Conservation (phyloP, 2,329 filamentous ascomycete species). For the Grosmannia clavigera region DNA sequence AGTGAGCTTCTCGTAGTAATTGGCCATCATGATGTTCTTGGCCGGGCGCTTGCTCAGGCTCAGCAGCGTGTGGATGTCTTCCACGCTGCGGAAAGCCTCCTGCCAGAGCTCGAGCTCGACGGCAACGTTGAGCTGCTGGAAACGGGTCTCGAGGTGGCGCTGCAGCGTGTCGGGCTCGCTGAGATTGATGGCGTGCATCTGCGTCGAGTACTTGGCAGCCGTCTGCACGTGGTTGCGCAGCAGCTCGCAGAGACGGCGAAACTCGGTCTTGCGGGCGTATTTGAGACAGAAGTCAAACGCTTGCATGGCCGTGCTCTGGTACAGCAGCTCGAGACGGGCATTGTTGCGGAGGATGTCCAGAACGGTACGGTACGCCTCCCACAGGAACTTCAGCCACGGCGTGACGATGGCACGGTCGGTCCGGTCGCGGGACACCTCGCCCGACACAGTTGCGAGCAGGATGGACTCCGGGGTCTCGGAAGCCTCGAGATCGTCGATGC, state of each 20-base stretch:
- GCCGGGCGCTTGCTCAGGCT: conserved; percentile 95
- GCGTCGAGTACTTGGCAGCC: conserved; percentile 94
- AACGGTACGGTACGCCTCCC: conserved; percentile 98
- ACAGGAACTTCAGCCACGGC: conserved; percentile 97
- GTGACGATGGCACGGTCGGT: conserved; percentile 97
- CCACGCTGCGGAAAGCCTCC: conserved; percentile 97
- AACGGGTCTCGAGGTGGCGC: conserved; percentile 92
- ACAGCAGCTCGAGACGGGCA: conserved; percentile 91
- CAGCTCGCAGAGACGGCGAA: conserved; percentile 94
- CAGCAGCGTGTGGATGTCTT: conserved; percentile 95
- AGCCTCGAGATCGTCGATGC: conserved; percentile 89
- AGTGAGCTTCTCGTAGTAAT: conserved; percentile 99
- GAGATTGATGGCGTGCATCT: conserved; percentile 99
- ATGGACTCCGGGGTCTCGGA: conserved; percentile 97
- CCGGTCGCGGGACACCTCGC: conserved; percentile 92
- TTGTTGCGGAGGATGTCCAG: conserved; percentile 99
- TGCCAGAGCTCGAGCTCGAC: conserved; percentile 98
- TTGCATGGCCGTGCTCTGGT: conserved; percentile 95
- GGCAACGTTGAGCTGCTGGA: conserved; percentile 95
- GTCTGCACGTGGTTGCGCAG: conserved; percentile 98
- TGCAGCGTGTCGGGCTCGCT: conserved; percentile 96
- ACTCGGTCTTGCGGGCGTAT: conserved; percentile 98
- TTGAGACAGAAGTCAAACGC: conserved; percentile 98
- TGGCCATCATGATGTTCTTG: conserved; percentile 99
- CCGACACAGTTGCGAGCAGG: conserved; percentile 91